Base-by-base conservation (phyloP, 2,329 filamentous ascomycete genomes). In the Apiospora pterosperma region DNA sequence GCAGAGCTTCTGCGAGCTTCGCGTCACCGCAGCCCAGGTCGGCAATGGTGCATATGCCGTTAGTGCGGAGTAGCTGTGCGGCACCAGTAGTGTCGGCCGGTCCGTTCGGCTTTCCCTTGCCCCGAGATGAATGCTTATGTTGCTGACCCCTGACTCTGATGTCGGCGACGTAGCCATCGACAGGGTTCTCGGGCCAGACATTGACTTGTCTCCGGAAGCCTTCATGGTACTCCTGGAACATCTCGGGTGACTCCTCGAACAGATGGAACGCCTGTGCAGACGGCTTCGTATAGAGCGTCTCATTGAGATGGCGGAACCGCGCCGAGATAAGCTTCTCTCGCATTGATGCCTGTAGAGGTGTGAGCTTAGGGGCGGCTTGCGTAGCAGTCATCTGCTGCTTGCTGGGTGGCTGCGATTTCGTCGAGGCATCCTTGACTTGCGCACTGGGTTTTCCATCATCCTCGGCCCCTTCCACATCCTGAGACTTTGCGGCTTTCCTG, bases 11-110 rank as follows among this genome's bases (percentile, higher is more conserved):
- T 8, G 93, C 89, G 61, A 99, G 88, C 55, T 89, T 88, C 11
- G 93, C 96, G 75, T 97, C 95, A 67, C 96, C 96, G 77, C 96
- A 99, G 52, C 96, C 96, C 59, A 99, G 81, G 77, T 99, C 96
- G 25, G 92, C 94, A 68, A 99, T 90, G 31, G 88, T 92, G 78
- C 91, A 93, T 48, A 84, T 82, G 7, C 90, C 90, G 64, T 85
- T 83, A 14, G 90, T 92, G 61, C 93, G 85, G 31, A 93, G 92
- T 5, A 97, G 84, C 0, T 89, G 84, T 19, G 76, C 78, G 64
- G 70, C 61, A 68, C 72, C 61, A 67, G 67, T 61, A 67, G 71
- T 23, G 68, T 72, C n/a, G 69, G 67, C 55, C 74, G 71, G 66
- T 60, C 64, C 67, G 67, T 58, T 34, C 61, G 64, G 59, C 64